Conservation (phyloP, 306 rosid genomes). For the Vigna hirtella region DNA sequence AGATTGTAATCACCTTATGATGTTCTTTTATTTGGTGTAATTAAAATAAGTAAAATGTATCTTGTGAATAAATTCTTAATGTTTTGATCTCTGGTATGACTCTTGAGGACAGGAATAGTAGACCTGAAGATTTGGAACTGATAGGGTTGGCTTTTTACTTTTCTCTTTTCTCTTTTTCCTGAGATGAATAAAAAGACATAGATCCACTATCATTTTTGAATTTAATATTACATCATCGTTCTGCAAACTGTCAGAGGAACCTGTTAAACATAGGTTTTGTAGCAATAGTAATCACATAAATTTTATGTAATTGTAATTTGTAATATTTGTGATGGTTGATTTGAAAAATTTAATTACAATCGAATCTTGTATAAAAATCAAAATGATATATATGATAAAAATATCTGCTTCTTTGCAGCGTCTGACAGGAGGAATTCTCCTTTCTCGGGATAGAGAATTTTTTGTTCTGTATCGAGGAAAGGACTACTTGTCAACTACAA, state of each 20-base stretch:
- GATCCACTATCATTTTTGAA: conserved; percentile 25
- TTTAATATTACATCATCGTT: conserved; percentile 21
- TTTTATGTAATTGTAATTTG: conserved; percentile 10
- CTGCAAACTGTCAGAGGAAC: conserved; percentile 13
- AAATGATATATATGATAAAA: conserved; percentile 2
- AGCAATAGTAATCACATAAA: conserved; percentile 3
- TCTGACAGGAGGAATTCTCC: conserved; percentile 90
- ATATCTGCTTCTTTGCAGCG: conserved; percentile 58
- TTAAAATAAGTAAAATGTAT: conserved; percentile 7
- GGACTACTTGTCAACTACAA: conserved; percentile 81
- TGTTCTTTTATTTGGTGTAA: conserved; percentile 23
- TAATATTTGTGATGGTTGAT: conserved; percentile 30
- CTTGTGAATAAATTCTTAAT: neutral
- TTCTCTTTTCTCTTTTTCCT: conserved; percentile 2
- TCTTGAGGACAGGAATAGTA: neutral
- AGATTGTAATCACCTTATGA: neutral
- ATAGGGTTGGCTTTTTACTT: neutral
- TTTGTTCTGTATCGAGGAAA: conserved; percentile 88
- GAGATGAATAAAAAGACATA: neutral
- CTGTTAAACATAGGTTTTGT: conserved; percentile 33
- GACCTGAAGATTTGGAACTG: conserved; percentile 4
- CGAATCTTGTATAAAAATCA: neutral
- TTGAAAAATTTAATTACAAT: neutral
- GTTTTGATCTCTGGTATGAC: neutral
- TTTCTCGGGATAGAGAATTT: conserved; percentile 83